These are phyloP conservation scores for Geosmithia morbida DNA, from an alignment of 2,329 filamentous ascomycete genomes.

Conservation along the genomic window DNA sequence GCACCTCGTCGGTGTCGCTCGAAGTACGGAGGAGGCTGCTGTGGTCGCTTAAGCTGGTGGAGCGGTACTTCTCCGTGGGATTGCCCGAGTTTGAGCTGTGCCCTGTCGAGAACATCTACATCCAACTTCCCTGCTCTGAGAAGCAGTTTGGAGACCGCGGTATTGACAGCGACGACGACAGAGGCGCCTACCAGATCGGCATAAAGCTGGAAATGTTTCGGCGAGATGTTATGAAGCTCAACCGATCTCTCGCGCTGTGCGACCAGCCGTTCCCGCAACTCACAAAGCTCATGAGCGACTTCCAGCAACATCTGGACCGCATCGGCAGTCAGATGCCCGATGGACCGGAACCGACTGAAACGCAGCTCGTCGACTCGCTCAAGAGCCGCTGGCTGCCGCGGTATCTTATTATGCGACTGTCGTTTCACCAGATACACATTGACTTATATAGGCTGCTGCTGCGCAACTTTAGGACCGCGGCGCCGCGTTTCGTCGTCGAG, in stretches of 20 bases:
- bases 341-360: not conserved
- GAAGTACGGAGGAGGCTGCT: conserved; percentile 22
- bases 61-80: conserved; percentile 24
- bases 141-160: conserved; percentile 10
- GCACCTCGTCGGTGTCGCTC: conserved; percentile 12
- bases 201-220: conserved; percentile 9
- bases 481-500: conserved; percentile 15
- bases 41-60: conserved; percentile 24
- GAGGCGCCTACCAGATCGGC: conserved; percentile 7
- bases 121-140: conserved; percentile 13
- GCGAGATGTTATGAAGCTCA: conserved; percentile 10
- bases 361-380: conserved; percentile 1
- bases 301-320: conserved; percentile 3
- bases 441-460: conserved; percentile 28
- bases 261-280: conserved; percentile 4
- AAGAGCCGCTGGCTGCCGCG: conserved; percentile 5
- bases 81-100: conserved; percentile 25
- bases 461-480: conserved; percentile 22
- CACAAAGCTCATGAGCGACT: conserved; percentile 4
- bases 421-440: conserved; percentile 26
- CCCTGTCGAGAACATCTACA: conserved; percentile 20
- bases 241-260: conserved; percentile 4
- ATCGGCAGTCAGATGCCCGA: conserved; percentile 2
- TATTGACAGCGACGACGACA: conserved; percentile 2
- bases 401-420: conserved; percentile 5